Percentiles rank a stretch among this genome's conserved stretches.
These are phyloP conservation scores for Fusarium hostae DNA, from an alignment of 2,329 filamentous ascomycete genomes.

Conservation along the genomic window DNA sequence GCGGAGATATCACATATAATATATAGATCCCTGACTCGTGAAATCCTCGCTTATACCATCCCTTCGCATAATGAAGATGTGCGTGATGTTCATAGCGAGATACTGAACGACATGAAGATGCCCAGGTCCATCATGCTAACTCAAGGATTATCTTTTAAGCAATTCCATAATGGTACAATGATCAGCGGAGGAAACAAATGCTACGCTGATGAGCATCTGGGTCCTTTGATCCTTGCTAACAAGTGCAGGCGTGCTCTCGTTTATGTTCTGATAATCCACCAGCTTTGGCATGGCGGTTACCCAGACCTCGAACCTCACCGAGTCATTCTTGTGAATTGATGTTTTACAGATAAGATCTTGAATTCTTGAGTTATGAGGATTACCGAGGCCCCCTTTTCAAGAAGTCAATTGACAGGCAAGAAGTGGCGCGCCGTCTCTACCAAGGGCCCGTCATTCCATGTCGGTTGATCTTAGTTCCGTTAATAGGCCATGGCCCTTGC, in stretches of 20 bases:
- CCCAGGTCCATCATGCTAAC: slow-evolving; percentile 12
- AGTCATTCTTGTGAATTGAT: background rate
- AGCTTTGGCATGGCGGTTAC: background rate
- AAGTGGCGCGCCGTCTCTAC: slow-evolving; percentile 35
- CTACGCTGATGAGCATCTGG: slow-evolving; percentile 16
- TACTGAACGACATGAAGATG: background rate
- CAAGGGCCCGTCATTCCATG: slow-evolving; percentile 36
- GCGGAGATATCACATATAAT: background rate
- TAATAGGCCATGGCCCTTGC: slow-evolving; percentile 46
- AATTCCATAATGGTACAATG: slow-evolving; percentile 5
- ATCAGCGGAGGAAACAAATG: slow-evolving; percentile 28
- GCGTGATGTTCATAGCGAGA: background rate
- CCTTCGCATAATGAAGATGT: background rate
- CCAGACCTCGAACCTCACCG: background rate
- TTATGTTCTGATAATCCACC: background rate
- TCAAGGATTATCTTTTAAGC: slow-evolving; percentile 10
- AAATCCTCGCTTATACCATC: background rate
- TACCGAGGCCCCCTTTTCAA: slow-evolving; percentile 31
- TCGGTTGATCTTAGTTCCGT: slow-evolving; percentile 27
- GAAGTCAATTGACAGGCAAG: slow-evolving; percentile 32
- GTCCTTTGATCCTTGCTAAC: slow-evolving; percentile 10
- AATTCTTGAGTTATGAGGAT: slow-evolving; percentile 22
- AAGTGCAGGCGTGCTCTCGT: background rate
- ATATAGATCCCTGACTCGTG: background rate
- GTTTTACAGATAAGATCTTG: slow-evolving; percentile 23